Conservation (phyloP, 345 rosid species). For the Boechera retrofracta region DNA sequence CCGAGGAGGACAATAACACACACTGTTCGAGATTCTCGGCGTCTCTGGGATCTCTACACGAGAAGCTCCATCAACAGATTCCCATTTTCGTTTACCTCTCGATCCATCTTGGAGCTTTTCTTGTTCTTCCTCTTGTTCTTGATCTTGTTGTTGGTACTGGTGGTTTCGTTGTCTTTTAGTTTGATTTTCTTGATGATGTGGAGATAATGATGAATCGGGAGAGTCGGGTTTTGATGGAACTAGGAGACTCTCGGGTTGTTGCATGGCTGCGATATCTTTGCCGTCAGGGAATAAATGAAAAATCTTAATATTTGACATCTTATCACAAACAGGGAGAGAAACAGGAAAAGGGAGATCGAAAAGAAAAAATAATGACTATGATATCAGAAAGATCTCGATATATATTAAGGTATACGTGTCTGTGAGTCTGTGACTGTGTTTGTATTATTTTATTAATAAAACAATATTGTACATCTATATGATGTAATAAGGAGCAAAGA, state of each 20-base stretch:
- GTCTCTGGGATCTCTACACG: slow-evolving; percentile 49
- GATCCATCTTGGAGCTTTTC: slow-evolving; percentile 28
- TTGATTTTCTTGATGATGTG: slow-evolving; percentile 15
- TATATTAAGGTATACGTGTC: slow-evolving; percentile 17
- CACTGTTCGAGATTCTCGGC: slow-evolving; percentile 43
- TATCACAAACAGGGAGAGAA: slow-evolving; percentile 40
- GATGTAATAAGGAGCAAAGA: slow-evolving; percentile 5
- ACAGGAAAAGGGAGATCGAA: slow-evolving; percentile 20
- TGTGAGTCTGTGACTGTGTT: background rate
- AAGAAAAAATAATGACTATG: background rate
- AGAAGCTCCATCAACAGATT: slow-evolving; percentile 39
- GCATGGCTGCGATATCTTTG: slow-evolving; percentile 54
- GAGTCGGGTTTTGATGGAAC: slow-evolving; percentile 41
- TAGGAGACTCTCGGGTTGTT: slow-evolving; percentile 49
- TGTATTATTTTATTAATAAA: background rate
- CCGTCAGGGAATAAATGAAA: slow-evolving; percentile 46
- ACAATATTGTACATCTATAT: background rate
- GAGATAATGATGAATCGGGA: slow-evolving; percentile 31
- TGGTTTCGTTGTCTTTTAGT: slow-evolving; percentile 5
- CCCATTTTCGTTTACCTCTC: slow-evolving; percentile 42
- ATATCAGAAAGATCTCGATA: slow-evolving; percentile 6
- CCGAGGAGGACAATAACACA: slow-evolving; percentile 56
- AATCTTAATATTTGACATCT: slow-evolving; percentile 51
- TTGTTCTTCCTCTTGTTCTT: background rate
- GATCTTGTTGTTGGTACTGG: slow-evolving; percentile 22